Percentiles rank a stretch among this genome's conserved stretches.
Evolutionary conservation across 345 rosid species (phyloP).

Genomic region (Eucalyptus curtisii): DNA sequence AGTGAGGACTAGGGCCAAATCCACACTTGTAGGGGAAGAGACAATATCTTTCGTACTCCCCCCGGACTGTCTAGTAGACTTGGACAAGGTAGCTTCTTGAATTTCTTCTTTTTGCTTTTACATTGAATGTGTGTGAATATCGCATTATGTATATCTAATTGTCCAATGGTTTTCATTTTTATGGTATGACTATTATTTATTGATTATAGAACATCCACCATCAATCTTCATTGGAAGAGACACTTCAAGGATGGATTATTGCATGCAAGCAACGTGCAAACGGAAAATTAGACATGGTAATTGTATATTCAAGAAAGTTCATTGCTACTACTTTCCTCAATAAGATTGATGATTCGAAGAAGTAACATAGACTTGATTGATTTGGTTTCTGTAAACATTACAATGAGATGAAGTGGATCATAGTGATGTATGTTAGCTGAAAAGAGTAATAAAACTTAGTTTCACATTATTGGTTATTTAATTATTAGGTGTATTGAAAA

Average conservation of each 20-base stretch:
- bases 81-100: background rate
- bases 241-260: background rate
- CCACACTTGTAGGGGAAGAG: background rate
- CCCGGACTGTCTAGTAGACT: accelerated
- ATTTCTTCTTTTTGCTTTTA: background rate
- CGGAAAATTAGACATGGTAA: background rate
- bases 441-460: background rate
- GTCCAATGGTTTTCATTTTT: background rate
- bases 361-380: background rate
- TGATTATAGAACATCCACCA: background rate
- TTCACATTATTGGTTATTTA: background rate
- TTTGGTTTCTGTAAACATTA: background rate
- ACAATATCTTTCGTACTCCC: background rate
- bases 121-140: background rate
- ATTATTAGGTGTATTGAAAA: background rate
- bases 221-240: background rate
- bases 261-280: background rate
- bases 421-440: background rate
- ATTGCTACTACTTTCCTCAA: background rate
- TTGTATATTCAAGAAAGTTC: background rate
- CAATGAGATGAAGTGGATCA: background rate
- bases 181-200: background rate
- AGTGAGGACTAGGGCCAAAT: background rate
- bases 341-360: background rate
- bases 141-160: background rate